A percentile compares a stretch with the other conserved stretches of the same genome.
phyloP scores from a whole-genome alignment of 306 rosid genomes.

The Arachis hypogaea region DNA sequence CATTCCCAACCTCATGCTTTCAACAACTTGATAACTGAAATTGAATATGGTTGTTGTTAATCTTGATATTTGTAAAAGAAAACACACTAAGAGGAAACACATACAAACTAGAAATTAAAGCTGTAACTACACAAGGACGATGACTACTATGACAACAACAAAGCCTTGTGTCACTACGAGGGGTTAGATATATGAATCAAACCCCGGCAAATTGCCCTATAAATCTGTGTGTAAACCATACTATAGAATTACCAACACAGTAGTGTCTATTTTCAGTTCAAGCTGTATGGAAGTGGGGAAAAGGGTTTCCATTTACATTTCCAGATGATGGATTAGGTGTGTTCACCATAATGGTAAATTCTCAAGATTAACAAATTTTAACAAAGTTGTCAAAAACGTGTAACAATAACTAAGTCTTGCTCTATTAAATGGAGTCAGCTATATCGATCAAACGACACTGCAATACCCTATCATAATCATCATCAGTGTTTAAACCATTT shows the following conservation, averaged over 20 bases:
- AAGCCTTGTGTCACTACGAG: too few relatives aligned
- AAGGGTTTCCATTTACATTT: not conserved
- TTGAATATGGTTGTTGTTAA: constrained; percentile 25
- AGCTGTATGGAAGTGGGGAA: not conserved
- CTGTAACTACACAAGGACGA: not conserved
- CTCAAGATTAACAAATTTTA: constrained; percentile 15
- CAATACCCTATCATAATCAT: too few relatives aligned
- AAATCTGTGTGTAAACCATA: too few relatives aligned
- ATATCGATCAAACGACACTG: too few relatives aligned
- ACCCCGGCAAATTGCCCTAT: too few relatives aligned
- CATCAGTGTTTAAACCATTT: too few relatives aligned
- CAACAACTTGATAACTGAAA: constrained; percentile 95
- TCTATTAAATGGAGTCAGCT: too few relatives aligned
- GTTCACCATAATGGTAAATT: constrained; percentile 1
- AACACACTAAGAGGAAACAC: not conserved
- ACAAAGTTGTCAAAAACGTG: not conserved
- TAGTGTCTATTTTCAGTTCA: not conserved
- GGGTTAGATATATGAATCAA: too few relatives aligned
- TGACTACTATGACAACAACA: not conserved
- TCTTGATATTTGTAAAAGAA: constrained; percentile 11
- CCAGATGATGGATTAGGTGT: constrained; percentile 13
- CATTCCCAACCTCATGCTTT: constrained; percentile 93
- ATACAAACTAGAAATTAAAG: not conserved
- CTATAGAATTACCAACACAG: constrained; percentile 16
- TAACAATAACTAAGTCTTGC: too few relatives aligned